Conservation (phyloP, 768 basidiomycete genomes). For the Sarcodon sp. region DNA sequence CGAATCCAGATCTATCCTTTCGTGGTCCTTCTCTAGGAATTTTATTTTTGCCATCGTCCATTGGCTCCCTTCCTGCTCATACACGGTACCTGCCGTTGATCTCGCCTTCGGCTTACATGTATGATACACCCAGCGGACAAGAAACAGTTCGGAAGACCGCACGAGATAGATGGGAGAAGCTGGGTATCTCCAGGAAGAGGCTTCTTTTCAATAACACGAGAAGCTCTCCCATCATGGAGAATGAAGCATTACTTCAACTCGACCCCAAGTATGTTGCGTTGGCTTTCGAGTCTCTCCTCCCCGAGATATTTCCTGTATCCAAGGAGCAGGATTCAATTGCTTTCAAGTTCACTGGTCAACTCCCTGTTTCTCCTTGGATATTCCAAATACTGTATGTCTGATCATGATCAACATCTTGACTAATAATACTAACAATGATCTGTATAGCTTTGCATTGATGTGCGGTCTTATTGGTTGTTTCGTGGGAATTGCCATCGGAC, state of each 20-base stretch:
- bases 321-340: not conserved
- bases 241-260: constrained; percentile 13
- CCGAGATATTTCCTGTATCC: not conserved
- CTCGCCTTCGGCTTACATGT: constrained; percentile 9
- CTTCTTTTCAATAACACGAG: constrained; percentile 10
- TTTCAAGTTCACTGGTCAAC: not conserved
- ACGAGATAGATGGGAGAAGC: constrained; percentile 17
- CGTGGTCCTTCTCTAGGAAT: constrained; percentile 51
- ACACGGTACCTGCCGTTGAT: constrained; percentile 44
- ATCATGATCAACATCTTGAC: too few species aligned
- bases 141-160: constrained; percentile 16
- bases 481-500: not conserved
- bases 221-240: constrained; percentile 28
- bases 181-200: constrained; percentile 13
- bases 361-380: not conserved
- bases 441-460: not conserved
- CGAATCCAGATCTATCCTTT: constrained; percentile 22
- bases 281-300: not conserved
- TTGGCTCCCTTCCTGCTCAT: constrained; percentile 21
- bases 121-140: constrained; percentile 8
- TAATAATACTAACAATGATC: not conserved
- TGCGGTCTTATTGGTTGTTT: not conserved
- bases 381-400: not conserved
- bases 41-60: constrained; percentile 44
- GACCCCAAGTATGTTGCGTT: not conserved